phyloP scores from a whole-genome alignment of 2,329 filamentous ascomycete species.

The Alternaria dauci region DNA sequence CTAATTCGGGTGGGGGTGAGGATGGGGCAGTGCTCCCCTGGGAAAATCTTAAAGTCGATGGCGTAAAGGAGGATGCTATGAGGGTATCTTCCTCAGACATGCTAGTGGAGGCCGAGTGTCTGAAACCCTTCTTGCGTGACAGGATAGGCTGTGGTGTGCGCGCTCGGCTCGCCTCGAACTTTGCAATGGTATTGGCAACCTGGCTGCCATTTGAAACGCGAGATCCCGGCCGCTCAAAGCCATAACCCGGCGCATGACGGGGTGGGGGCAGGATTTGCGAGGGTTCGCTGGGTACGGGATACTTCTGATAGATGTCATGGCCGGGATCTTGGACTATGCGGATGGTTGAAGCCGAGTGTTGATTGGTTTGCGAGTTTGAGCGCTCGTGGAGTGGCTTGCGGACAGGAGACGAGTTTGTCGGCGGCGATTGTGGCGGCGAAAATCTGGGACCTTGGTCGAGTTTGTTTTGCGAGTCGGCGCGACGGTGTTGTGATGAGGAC shows the following conservation, averaged over 20 bases:
- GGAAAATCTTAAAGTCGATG: conserved; percentile 51
- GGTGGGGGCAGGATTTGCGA: conserved; percentile 52
- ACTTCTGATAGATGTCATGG: conserved; percentile 50
- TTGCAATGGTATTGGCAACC: conserved; percentile 51
- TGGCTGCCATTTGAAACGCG: conserved; percentile 51
- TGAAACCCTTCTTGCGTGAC: conserved; percentile 44
- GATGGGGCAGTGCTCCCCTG: conserved; percentile 51
- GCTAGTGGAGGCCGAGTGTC: conserved; percentile 50
- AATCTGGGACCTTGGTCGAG: conserved; percentile 41
- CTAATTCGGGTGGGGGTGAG: conserved; percentile 44
- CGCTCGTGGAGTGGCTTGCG: conserved; percentile 51
- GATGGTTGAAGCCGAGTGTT: conserved; percentile 50
- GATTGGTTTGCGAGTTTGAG: conserved; percentile 50
- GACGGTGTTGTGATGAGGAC: conserved; percentile 37
- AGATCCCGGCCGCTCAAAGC: conserved; percentile 49
- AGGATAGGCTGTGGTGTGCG: conserved; percentile 46
- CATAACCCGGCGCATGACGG: conserved; percentile 49
- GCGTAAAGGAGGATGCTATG: conserved; percentile 47
- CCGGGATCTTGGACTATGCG: conserved; percentile 52
- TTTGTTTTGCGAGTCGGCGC: conserved; percentile 38
- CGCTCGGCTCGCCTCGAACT: conserved; percentile 46
- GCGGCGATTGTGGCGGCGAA: conserved; percentile 37
- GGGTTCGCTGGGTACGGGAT: conserved; percentile 50
- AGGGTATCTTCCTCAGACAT: conserved; percentile 51
- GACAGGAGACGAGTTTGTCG: conserved; percentile 43